A percentile compares a stretch with the other conserved stretches of the same genome.
Evolutionary conservation across 116 monocot species (phyloP).

Genomic region (Dioscorea cayenensis): DNA sequence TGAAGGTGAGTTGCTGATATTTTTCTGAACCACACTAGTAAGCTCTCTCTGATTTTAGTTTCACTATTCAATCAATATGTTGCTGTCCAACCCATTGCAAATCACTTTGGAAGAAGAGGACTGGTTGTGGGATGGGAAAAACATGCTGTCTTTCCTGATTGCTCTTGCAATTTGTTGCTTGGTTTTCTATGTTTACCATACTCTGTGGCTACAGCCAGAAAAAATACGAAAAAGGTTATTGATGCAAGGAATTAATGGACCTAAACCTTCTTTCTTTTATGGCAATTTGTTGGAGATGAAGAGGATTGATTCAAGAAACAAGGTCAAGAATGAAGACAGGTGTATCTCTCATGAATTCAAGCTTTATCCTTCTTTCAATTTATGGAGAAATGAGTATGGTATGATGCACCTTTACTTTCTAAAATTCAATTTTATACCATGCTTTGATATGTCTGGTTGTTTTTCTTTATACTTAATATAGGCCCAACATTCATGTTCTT

Average conservation of each 20-base stretch:
- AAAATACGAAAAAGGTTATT: constrained; percentile 16
- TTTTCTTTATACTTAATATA: constrained; percentile 8
- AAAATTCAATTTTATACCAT: not conserved
- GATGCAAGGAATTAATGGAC: constrained; percentile 35
- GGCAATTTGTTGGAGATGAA: constrained; percentile 26
- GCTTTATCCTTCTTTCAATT: constrained; percentile 19
- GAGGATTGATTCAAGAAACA: constrained; percentile 7
- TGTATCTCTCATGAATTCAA: constrained; percentile 3
- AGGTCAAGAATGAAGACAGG: not conserved
- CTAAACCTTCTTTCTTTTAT: constrained; percentile 18
- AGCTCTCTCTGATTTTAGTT: too few species aligned
- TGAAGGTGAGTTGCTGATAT: too few species aligned
- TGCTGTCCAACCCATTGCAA: too few species aligned
- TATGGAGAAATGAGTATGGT: constrained; percentile 30
- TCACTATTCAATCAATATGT: too few species aligned
- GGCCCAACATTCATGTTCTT: constrained; percentile 59
- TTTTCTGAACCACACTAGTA: too few species aligned
- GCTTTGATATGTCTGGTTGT: not conserved
- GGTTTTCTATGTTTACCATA: constrained; percentile 8
- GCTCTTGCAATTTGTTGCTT: not conserved
- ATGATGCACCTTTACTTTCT: not conserved
- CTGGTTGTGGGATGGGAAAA: too few species aligned
- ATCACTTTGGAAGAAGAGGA: too few species aligned
- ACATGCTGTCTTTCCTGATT: too few species aligned
- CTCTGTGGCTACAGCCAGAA: constrained; percentile 19